A percentile compares a stretch with the other conserved stretches of the same genome.
These are phyloP conservation scores for Mentha longifolia DNA, from an alignment of 257 asterid species.

Conservation along the genomic window DNA sequence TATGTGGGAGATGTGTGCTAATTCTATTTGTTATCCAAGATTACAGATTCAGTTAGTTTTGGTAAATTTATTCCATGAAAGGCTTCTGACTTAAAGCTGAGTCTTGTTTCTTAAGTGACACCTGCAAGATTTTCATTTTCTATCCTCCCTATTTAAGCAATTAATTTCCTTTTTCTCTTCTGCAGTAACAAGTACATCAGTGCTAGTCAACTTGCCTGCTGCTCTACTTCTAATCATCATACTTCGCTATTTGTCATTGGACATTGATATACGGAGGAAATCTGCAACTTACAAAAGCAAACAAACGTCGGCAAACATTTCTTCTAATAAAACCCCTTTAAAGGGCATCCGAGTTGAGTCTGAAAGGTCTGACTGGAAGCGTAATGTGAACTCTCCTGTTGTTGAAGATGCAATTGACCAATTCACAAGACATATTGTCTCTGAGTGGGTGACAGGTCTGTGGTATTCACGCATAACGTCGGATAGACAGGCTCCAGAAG, in stretches of 20 bases:
- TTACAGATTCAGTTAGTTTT: too few species aligned
- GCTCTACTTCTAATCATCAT: constrained; percentile 68
- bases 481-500: constrained; percentile 90
- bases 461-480: constrained; percentile 96
- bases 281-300: constrained; percentile 76
- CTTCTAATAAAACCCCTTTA: constrained; percentile 43
- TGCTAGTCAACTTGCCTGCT: constrained; percentile 85
- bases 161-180: constrained; percentile 24
- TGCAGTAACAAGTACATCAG: constrained; percentile 93
- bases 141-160: not conserved
- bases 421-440: constrained; percentile 83
- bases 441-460: constrained; percentile 96
- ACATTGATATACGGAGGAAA: constrained; percentile 80
- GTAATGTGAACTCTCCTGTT: constrained; percentile 83
- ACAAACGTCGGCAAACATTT: constrained; percentile 47
- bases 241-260: constrained; percentile 81
- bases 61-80: too few species aligned
- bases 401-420: constrained; percentile 94
- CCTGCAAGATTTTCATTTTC: constrained; percentile 5
- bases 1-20: too few species aligned
- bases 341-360: constrained; percentile 42
- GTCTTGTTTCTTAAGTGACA: not conserved
- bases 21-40: too few species aligned
- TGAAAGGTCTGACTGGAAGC: constrained; percentile 80
- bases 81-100: too few species aligned